phyloP scores from a whole-genome alignment of 2,329 filamentous ascomycete genomes.

The Fonsecaea pedrosoi region DNA sequence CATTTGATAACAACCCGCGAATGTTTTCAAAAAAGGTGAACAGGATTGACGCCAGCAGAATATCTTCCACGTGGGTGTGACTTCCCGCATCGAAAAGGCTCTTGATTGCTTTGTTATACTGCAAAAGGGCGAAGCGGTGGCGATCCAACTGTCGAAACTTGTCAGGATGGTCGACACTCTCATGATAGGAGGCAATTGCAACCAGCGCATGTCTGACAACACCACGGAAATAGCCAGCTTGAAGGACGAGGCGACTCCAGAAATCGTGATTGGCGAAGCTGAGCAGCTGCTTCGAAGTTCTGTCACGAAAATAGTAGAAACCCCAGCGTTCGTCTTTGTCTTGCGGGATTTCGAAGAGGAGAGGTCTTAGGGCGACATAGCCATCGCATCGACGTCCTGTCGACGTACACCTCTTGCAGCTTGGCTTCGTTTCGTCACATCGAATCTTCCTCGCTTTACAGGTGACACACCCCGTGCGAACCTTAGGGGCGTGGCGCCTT shows the following conservation, averaged over 20 bases:
- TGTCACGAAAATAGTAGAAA: slow-evolving; percentile 19
- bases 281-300: slow-evolving; percentile 8
- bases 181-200: slow-evolving; percentile 21
- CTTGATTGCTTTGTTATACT: slow-evolving; percentile 25
- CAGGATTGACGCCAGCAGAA: slow-evolving; percentile 10
- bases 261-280: slow-evolving; percentile 16
- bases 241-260: slow-evolving; percentile 20
- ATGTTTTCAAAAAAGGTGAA: slow-evolving; percentile 20
- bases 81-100: neutral
- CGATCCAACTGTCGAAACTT: slow-evolving; percentile 4
- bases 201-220: slow-evolving; percentile 21
- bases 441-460: slow-evolving; percentile 20
- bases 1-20: neutral
- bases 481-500: slow-evolving; percentile 21
- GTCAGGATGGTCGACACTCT: slow-evolving; percentile 17
- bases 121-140: slow-evolving; percentile 16
- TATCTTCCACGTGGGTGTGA: slow-evolving; percentile 1
- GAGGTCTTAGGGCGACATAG: slow-evolving; percentile 12
- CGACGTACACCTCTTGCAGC: slow-evolving; percentile 18
- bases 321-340: slow-evolving; percentile 20
- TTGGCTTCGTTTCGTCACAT: slow-evolving; percentile 26
- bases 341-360: slow-evolving; percentile 14
- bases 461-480: slow-evolving; percentile 22
- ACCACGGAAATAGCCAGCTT: slow-evolving; percentile 18
- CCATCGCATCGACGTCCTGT: slow-evolving; percentile 21